Base-by-base conservation (phyloP, 2,329 filamentous ascomycete species). In the Claviceps capensis region DNA sequence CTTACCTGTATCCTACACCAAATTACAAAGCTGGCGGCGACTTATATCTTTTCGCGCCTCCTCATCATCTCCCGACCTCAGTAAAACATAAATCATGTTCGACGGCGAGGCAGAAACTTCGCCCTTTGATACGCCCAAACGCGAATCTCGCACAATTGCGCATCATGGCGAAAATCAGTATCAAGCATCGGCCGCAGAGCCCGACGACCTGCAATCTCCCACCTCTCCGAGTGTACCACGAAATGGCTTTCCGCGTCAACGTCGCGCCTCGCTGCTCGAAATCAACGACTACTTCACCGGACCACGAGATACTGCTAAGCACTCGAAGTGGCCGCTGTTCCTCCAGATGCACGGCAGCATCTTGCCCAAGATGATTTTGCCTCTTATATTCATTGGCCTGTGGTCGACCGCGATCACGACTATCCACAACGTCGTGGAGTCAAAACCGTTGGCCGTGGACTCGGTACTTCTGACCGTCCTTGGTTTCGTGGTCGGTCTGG, bases 401-500 rank as follows among this genome's bases (percentile, higher is more conserved):
- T 89, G 86, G 85, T 73, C 83, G 1, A 83, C 82, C 1, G 64
- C 75, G 38, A 80, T 89, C 55, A 85, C 82, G 13, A 66, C 69
- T 51, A 70, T 86, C 7, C 26, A 50, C 11, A 42, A 19, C 22
- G 26, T 46, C 26, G 14, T 59, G 72, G 69, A 13, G 59, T 71
- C 52, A 69, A 69, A 48, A 67, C 75, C 13, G 64, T 74, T 68
- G 4, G 62, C 60, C 17, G 64, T 70, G 45, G 56, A 69, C 54
- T 67, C 67, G 0, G 66, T 69, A 36, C 72, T 89, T 19, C 73
- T 90, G 50, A 89, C 85, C 1, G 81, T 90, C 50, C 77, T 85
- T 45, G 86, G 86, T 83, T 89, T 90, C 70, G 83, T 90, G 54
- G 85, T 90, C 64, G 82, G 82, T 77, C 69, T 90, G 54, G 78